Percentiles rank a stretch among this genome's conserved stretches.
Evolutionary conservation across 768 basidiomycete genomes (phyloP).

Genomic region (Suillus clintonianus): DNA sequence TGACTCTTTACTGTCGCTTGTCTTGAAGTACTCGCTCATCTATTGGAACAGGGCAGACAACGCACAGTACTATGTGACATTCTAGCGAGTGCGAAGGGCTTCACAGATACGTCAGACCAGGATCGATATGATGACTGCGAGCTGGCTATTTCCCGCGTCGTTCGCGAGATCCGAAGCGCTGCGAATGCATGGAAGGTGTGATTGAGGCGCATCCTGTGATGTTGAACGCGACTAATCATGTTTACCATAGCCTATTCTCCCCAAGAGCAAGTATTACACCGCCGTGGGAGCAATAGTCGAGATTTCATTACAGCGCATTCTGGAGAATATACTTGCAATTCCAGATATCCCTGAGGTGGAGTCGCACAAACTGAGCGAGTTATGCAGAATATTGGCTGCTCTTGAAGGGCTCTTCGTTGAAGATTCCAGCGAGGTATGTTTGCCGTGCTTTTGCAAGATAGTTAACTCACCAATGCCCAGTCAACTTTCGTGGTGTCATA

Average conservation of each 20-base stretch:
- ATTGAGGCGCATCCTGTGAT: not conserved
- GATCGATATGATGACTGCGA: constrained; percentile 79
- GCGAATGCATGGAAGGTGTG: constrained; percentile 75
- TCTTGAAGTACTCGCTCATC: not conserved
- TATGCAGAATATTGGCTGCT: constrained; percentile 76
- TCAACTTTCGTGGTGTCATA: constrained; percentile 79
- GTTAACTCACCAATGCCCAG: constrained; percentile 33
- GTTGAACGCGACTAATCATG: not conserved
- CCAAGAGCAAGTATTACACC: constrained; percentile 71
- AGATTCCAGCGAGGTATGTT: constrained; percentile 55
- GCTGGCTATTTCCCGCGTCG: constrained; percentile 57
- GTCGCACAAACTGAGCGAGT: constrained; percentile 78
- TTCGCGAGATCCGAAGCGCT: constrained; percentile 63
- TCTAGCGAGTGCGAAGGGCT: constrained; percentile 60
- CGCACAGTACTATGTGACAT: constrained; percentile 37
- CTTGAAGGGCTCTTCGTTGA: constrained; percentile 82
- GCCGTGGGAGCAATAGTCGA: constrained; percentile 75
- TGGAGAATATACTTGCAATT: constrained; percentile 73
- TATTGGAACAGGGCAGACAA: constrained; percentile 24
- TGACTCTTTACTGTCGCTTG: not conserved
- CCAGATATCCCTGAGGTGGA: constrained; percentile 88
- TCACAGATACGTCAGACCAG: constrained; percentile 68
- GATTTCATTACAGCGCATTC: constrained; percentile 62
- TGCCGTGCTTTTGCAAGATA: not conserved
- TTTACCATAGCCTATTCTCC: constrained; percentile 56